phyloP scores from a whole-genome alignment of 495 filamentous ascomycete genomes.

The Penicillium macrosclerotiorum region DNA sequence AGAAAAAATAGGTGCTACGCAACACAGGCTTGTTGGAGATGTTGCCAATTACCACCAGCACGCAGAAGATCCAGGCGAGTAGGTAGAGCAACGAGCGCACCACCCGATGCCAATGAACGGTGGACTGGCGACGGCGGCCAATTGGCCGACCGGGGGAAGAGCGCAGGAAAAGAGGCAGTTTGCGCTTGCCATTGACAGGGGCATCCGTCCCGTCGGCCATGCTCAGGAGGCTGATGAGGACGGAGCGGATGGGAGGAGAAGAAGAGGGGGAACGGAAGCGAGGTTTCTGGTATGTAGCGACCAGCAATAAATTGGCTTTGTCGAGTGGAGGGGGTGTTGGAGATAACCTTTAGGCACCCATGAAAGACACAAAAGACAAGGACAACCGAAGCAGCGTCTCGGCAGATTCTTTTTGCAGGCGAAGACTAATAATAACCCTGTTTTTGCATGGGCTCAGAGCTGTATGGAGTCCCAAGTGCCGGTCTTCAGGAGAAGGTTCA shows the following conservation, averaged over 20 bases:
- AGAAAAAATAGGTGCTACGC: conserved; percentile 73
- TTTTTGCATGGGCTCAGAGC: no score
- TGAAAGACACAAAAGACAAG: background rate
- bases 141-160: conserved; percentile 20
- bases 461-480: no score
- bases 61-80: conserved; percentile 69
- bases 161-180: conserved; percentile 34
- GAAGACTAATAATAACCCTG: no score
- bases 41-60: conserved; percentile 77
- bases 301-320: background rate
- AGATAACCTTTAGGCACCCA: conserved; percentile 11
- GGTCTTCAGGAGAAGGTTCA: background rate
- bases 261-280: conserved; percentile 3
- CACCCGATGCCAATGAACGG: conserved; percentile 39
- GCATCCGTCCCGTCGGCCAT: conserved; percentile 16
- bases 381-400: background rate
- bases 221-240: conserved; percentile 4
- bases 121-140: conserved; percentile 28
- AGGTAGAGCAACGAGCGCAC: conserved; percentile 70
- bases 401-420: no score
- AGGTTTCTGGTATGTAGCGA: background rate
- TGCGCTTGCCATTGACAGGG: conserved; percentile 13
- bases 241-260: conserved; percentile 3
- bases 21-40: conserved; percentile 57
- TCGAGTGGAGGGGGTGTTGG: background rate